Evolutionary conservation across 2,329 filamentous ascomycete species (phyloP), one percentile per base, ranked within the genome.

Genomic region (Calonectria naviculata): DNA sequence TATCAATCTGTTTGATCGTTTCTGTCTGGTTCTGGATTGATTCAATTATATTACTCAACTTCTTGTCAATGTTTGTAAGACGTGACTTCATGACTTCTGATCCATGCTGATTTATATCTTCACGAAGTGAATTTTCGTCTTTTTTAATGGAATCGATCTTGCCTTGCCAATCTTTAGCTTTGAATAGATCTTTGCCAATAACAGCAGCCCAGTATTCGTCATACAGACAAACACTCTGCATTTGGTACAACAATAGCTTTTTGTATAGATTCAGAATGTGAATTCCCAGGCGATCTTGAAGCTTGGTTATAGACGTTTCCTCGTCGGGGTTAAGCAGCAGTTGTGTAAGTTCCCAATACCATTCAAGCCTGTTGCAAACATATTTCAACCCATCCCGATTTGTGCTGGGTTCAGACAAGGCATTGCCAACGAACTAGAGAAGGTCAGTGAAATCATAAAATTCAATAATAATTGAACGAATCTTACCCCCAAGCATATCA

Each of bases 151-250:
- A 67, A 28, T 63, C 46, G 9, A 70, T 15, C 28, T 52, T 65
- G 0, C 54, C 68, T 34, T 56, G 54, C 68, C 68, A 70, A 13
- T 62, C 63, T 15, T 70, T 34, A 2, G 24, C 3, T 26, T 54
- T 61, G 29, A 63, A 28, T 2, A 67, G 29, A 36, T 70, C 68
- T 10, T 36, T 31, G 0, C 44, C 26, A 13, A 70, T 21, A 28
- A 67, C 54, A 3, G 54, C 10, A 3, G 44, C 44, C 68, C 68
- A 56, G 26, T 34, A 26, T 7, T 46, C 67, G 28, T 54, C 56
- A n/a, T 70, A 70, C 24, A 67, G 1, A 9, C 54, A 67, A 1
- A 70, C 56, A 3, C 68, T 70, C 15, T 52, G 34, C 21, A 70
- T 70, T 21, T 70, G 44, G 4, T 67, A 67, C 2, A 63, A 0